Evolutionary conservation across 805 yeast species (phyloP).

Genomic region (Huiozyma naganishii): DNA sequence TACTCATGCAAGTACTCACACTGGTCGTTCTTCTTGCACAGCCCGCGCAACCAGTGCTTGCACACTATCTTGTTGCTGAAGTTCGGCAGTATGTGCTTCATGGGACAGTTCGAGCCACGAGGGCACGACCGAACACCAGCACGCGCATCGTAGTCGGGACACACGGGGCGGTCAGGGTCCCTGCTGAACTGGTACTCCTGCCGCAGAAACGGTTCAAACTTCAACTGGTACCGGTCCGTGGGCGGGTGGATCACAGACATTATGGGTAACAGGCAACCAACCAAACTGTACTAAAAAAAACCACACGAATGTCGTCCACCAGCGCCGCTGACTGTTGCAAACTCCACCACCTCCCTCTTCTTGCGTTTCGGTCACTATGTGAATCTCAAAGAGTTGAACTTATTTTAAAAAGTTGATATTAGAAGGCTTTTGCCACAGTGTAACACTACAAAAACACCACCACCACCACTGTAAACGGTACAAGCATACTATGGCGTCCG

Average conservation of each 20-base stretch:
- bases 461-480: background rate
- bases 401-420: too few species aligned
- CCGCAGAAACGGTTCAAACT: slow-evolving; percentile 75
- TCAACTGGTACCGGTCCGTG: slow-evolving; percentile 35
- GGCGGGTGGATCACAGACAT: slow-evolving; percentile 34
- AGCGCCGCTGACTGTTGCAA: too few species aligned
- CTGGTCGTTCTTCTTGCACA: slow-evolving; percentile 91
- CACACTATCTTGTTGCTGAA: slow-evolving; percentile 78
- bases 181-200: slow-evolving; percentile 72
- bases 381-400: too few species aligned
- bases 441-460: background rate
- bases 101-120: slow-evolving; percentile 72
- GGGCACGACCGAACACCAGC: slow-evolving; percentile 58
- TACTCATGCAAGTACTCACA: slow-evolving; percentile 96
- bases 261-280: background rate
- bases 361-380: too few species aligned
- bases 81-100: slow-evolving; percentile 66
- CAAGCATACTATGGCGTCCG: slow-evolving; percentile 1
- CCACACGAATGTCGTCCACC: background rate
- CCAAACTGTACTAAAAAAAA: too few species aligned
- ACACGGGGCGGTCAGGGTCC: slow-evolving; percentile 83
- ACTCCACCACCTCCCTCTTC: too few species aligned
- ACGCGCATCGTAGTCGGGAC: slow-evolving; percentile 38
- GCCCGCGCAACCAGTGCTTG: slow-evolving; percentile 95
- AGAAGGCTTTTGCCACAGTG: background rate